Evolutionary conservation across 202 grass and related monocot genomes (phyloP).

Genomic region (Eragrostis tef): DNA sequence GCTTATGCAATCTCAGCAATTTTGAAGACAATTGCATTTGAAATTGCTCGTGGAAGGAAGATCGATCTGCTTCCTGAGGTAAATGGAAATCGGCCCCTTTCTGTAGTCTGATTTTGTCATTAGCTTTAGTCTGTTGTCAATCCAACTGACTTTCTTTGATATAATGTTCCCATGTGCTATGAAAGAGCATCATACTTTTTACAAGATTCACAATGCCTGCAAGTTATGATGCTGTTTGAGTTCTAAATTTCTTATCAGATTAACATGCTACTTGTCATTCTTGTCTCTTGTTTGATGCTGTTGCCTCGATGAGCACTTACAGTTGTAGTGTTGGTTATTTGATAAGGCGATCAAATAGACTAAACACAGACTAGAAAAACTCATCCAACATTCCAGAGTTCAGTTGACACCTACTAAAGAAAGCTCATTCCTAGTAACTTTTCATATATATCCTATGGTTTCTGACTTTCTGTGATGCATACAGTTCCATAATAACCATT

Average conservation of each 20-base stretch:
- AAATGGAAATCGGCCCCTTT: constrained; percentile 34
- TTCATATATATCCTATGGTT: background rate
- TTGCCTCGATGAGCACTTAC: background rate
- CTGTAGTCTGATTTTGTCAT: background rate
- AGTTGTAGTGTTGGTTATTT: background rate
- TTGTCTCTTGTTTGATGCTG: constrained; percentile 17
- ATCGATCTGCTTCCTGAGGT: constrained; percentile 93
- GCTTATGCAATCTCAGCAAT: constrained; percentile 90
- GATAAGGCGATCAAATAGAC: background rate
- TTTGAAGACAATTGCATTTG: constrained; percentile 94
- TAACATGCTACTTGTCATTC: constrained; percentile 11
- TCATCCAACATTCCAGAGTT: background rate
- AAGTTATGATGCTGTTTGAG: constrained; percentile 25
- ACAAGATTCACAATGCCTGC: background rate
- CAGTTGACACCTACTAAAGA: background rate
- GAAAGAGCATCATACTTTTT: constrained; percentile 35
- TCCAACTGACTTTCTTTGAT: constrained; percentile 23
- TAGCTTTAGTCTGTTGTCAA: constrained; percentile 23
- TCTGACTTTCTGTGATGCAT: background rate
- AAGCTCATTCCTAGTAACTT: background rate
- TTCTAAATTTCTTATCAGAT: constrained; percentile 31
- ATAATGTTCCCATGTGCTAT: background rate
- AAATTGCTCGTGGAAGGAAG: constrained; percentile 82
- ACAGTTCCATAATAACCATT: constrained; percentile 1
- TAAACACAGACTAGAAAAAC: background rate